These are phyloP conservation scores for Barnettozyma populi DNA, from an alignment of 805 yeast species.

Conservation along the genomic window DNA sequence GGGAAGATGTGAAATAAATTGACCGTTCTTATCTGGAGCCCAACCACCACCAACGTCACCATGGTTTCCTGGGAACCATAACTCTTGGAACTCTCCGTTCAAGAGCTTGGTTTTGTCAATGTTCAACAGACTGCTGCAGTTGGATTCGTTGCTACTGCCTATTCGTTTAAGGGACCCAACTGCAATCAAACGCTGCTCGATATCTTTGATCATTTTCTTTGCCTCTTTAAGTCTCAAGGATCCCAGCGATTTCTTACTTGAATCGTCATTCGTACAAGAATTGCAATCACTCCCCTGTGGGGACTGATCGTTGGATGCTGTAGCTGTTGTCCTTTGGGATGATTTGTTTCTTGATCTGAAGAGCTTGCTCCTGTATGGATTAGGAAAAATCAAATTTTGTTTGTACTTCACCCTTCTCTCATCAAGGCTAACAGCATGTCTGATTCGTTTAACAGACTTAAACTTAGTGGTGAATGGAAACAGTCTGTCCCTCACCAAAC, in stretches of 20 bases:
- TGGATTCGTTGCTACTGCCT: conserved; percentile 1
- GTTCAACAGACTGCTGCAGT: conserved; percentile 9
- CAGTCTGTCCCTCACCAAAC: conserved; percentile 48
- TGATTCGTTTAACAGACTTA: conserved; percentile 47
- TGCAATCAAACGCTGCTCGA: conserved; percentile 7
- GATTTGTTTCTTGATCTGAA: conserved; percentile 19
- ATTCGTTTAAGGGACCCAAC: neutral
- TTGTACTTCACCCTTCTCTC: conserved; percentile 62
- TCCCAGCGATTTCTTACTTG: neutral
- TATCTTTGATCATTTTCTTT: conserved; percentile 11
- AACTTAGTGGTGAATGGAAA: conserved; percentile 54
- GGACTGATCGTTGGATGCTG: conserved; percentile 1
- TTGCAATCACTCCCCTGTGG: neutral
- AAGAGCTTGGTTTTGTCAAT: conserved; percentile 22
- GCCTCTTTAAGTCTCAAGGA: conserved; percentile 11
- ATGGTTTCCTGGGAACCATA: conserved; percentile 69
- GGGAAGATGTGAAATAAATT: conserved; percentile 43
- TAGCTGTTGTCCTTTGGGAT: neutral
- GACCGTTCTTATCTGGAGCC: conserved; percentile 40
- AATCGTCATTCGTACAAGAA: neutral
- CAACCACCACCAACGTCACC: conserved; percentile 70
- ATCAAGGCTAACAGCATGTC: conserved; percentile 66
- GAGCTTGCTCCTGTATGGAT: conserved; percentile 31
- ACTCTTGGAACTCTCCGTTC: conserved; percentile 39
- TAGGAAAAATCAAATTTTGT: conserved; percentile 47